Base-by-base conservation (phyloP, 2,329 filamentous ascomycete genomes). In the Epichloe glyceriae region DNA sequence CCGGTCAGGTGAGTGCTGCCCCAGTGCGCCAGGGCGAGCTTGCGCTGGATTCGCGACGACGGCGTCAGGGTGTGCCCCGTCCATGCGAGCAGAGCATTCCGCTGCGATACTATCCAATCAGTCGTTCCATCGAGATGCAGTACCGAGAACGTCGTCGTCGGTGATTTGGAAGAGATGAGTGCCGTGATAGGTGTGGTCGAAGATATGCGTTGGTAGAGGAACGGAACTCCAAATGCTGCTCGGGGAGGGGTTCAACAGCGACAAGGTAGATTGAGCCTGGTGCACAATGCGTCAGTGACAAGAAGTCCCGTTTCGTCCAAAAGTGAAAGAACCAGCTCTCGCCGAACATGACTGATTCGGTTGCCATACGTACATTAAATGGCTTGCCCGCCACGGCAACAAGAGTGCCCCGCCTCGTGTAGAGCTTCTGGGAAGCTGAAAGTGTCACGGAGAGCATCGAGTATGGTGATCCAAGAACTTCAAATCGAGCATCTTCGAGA, bases 391-490 rank as follows among this genome's bases (percentile, higher is more conserved):
- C 88, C 53, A 97, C 79, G 45, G 85, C 90, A 50, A 97, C 87
- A 47, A 98, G 74, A 1, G 91, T 95, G 50, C 94, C 94, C 61
- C 89, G 82, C 59, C 91, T 80, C 20, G 93, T 96, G 69, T 93
- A 96, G 47, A 98, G 81, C 60, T 86, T 85, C 67, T 97, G 91
- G 34, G 91, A 97, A 41, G 93, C 87, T 37, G 93, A 94, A 49
- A 98, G 79, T 7, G 85, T 88, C 57, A 95, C 90, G 20, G 91
- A 96, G 59, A 98, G 83, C 56, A 98, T 81, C 50, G 93, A 97
- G 68, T 93, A 93, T 1, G 91, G 89, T 22, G 87, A 80, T 55
- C 93, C 93, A 56, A 98, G 74, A 46, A 97, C 88, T 68, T 97
- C 88, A 67, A 98, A 98, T 52, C 83, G 83, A 50, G 93, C 93